phyloP scores from a whole-genome alignment of 1,284 basidiomycete species.

The Abortiporus biennis region DNA sequence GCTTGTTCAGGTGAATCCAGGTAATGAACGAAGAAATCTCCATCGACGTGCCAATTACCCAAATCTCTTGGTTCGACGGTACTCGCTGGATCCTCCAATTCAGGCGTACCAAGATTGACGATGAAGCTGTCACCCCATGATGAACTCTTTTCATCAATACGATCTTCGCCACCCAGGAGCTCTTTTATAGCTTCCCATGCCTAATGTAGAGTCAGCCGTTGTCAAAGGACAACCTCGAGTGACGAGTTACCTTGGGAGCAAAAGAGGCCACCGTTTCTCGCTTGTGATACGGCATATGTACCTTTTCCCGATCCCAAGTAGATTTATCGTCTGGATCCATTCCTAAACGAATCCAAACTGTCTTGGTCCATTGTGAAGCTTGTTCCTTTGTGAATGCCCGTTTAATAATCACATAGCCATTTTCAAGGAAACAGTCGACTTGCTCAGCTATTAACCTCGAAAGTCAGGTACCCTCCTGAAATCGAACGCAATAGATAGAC shows the following conservation, averaged over 20 bases:
- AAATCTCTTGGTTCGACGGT: conserved; percentile 35
- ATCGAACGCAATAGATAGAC: conserved; percentile 7
- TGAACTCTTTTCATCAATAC: conserved; percentile 41
- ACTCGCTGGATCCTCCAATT: conserved; percentile 28
- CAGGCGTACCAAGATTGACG: conserved; percentile 47
- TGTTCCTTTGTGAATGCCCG: conserved; percentile 46
- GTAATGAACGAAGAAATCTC: conserved; percentile 60
- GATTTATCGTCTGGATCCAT: conserved; percentile 46
- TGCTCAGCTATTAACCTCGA: conserved; percentile 30
- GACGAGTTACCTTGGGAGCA: conserved; percentile 45
- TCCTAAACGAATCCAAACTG: conserved; percentile 47
- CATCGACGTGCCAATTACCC: conserved; percentile 61
- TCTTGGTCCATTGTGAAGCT: conserved; percentile 41
- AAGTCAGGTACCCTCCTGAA: background rate
- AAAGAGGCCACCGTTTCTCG: conserved; percentile 40
- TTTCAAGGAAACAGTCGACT: conserved; percentile 46
- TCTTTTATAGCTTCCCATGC: conserved; percentile 56
- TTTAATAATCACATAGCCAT: conserved; percentile 51
- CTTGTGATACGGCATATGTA: conserved; percentile 49
- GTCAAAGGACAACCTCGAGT: conserved; percentile 8
- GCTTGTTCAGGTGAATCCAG: conserved; percentile 60
- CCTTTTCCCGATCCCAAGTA: conserved; percentile 48
- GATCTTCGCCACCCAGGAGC: conserved; percentile 46
- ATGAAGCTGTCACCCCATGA: conserved; percentile 57
- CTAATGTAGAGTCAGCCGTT: conserved; percentile 25